Base-by-base conservation (phyloP, 805 yeast genomes). In the Danielozyma ontarioensis region DNA sequence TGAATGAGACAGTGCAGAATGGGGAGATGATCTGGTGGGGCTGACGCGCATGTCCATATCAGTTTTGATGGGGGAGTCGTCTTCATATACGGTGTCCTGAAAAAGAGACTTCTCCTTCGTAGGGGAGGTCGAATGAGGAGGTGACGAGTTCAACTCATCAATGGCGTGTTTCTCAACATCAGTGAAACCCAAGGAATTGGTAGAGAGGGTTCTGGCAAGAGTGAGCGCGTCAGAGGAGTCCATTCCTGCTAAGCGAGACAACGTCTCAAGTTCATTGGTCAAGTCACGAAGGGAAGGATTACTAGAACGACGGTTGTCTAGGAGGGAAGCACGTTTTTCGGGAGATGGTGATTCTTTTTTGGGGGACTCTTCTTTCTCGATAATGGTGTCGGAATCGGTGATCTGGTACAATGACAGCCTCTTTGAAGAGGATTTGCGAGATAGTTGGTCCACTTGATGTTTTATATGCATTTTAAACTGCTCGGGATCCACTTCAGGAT, bases 401-500 rank as follows among this genome's bases (percentile, higher is more conserved):
- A 19, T 10, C 22, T 6, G 10, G 10, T 10, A 6, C 8, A 19
- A 10, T 6, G 22, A 19, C 22, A 19, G 22, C 22, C 22, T 6
- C 22, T 19, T 19, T 10, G 53, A 41, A 2, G 55, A 42, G 17
- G 55, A 53, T 29, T 46, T 45, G 30, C 59, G 41, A 6, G 56
- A 51, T 15, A 53, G 36, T 40, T 73, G 78, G 39, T 69, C 71
- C 3, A 74, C 77, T n/a, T 76, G 69, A 17, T 62, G 55, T 37
- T 80, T 80, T 28, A 83, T 79, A 50, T 82, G 83, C 43, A 71
- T 73, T 42, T 78, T 66, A 60, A 78, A 83, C 47, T 84, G 86
- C 48, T 85, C 94, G 2, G 97, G 97, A 17, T 94, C 89, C n/a
- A 90, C 74, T 48, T 84, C 90, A 1, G 97, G 97, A 55, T 93